Conservation (phyloP, 2,329 filamentous ascomycete species). For the Scedosporium minutisporum region DNA sequence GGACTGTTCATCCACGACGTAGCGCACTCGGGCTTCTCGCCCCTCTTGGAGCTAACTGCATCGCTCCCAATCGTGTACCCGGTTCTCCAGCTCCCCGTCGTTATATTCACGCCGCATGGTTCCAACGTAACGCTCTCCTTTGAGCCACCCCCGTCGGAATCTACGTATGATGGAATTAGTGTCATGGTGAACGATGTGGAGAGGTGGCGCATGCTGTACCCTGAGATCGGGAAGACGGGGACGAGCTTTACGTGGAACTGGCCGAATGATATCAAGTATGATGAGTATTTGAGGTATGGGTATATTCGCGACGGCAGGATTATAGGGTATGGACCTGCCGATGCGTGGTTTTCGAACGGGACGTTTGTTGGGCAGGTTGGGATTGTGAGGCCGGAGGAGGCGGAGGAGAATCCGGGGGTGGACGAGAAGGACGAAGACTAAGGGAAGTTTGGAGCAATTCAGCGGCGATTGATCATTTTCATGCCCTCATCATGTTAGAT, state of each 20-base stretch:
- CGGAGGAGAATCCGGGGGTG: background rate
- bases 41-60: constrained; percentile 58
- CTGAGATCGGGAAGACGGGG: background rate
- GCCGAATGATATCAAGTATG: background rate
- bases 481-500: no score
- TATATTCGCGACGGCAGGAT: background rate
- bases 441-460: background rate
- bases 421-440: background rate
- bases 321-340: background rate
- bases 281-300: constrained; percentile 3
- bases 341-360: constrained; percentile 5
- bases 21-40: constrained; percentile 66
- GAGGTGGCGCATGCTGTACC: background rate
- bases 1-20: constrained; percentile 72
- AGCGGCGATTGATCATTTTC: no score
- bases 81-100: constrained; percentile 22
- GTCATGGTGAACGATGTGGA: constrained; percentile 5
- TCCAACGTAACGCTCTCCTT: constrained; percentile 40
- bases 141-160: constrained; percentile 3
- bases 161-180: background rate
- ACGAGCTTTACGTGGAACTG: background rate
- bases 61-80: constrained; percentile 44
- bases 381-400: background rate
- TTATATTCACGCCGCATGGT: constrained; percentile 24
- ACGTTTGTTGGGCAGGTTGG: background rate